phyloP scores from a whole-genome alignment of 2,329 filamentous ascomycete species.

The Penicillium sp. region DNA sequence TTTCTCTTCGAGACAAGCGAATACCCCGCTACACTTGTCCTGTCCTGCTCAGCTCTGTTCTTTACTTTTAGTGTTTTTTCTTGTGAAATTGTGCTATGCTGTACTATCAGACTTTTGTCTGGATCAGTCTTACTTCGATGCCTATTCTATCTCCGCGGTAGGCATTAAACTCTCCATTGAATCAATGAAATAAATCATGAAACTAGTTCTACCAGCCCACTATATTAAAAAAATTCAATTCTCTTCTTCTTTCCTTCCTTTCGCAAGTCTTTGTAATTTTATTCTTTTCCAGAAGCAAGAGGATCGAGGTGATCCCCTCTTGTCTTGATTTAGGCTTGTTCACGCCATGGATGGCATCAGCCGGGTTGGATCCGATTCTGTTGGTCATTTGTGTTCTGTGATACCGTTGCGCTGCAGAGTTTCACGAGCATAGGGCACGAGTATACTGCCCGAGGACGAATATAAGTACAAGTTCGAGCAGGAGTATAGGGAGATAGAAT shows the following conservation, averaged over 20 bases:
- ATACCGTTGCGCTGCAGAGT: constrained; percentile 4
- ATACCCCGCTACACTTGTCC: constrained; percentile 21
- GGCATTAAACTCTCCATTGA: not conserved
- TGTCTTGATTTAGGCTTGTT: too few species aligned
- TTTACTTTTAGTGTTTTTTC: too few species aligned
- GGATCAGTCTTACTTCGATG: not conserved
- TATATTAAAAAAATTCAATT: too few species aligned
- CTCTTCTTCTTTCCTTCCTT: not conserved
- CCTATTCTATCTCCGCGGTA: not conserved
- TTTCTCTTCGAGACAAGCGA: constrained; percentile 20
- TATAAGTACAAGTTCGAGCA: too few species aligned
- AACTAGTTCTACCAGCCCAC: not conserved
- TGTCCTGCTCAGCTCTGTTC: constrained; percentile 6
- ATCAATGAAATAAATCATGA: not conserved
- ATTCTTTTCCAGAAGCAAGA: not conserved
- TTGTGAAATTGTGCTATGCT: not conserved
- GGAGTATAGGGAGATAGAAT: not conserved
- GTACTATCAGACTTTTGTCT: not conserved
- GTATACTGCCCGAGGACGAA: not conserved
- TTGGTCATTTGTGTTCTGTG: not conserved
- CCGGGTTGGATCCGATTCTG: not conserved
- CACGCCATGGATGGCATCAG: too few species aligned
- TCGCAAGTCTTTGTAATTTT: too few species aligned
- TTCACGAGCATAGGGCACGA: not conserved
- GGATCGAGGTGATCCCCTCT: not conserved